A percentile compares a stretch with the other conserved stretches of the same genome.
Conservation (phyloP, 2,329 filamentous ascomycete species). For the Diplodia sapinea region DNA sequence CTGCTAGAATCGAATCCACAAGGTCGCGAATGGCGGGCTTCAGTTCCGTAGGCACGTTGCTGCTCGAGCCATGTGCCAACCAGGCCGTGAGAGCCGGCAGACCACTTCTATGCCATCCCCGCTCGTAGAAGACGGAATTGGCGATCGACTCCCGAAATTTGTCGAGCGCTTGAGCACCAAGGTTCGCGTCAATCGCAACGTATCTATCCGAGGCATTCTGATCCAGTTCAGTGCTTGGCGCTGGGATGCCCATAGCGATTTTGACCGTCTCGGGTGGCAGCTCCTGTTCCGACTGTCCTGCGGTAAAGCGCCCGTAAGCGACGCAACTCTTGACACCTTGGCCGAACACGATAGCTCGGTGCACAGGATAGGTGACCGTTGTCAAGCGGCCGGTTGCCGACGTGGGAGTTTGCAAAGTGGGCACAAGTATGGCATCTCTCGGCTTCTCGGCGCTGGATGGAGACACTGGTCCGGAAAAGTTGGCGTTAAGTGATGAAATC, state of each 20-base stretch:
- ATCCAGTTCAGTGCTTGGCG: constrained; percentile 47
- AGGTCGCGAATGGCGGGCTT: constrained; percentile 71
- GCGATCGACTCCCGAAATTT: constrained; percentile 72
- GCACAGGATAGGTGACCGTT: constrained; percentile 79
- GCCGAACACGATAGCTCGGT: constrained; percentile 76
- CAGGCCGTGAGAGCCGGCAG: constrained; percentile 69
- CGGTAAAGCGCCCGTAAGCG: constrained; percentile 52
- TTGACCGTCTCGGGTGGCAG: constrained; percentile 54
- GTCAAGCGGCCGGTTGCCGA: constrained; percentile 69
- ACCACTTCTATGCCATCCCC: constrained; percentile 75
- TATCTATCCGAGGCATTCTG: constrained; percentile 34
- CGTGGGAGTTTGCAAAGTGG: constrained; percentile 70
- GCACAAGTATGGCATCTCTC: constrained; percentile 74
- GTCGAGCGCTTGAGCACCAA: constrained; percentile 67
- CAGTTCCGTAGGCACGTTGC: constrained; percentile 51
- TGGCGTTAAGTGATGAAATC: constrained; percentile 59
- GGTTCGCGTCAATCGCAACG: constrained; percentile 64
- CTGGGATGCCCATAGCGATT: constrained; percentile 64
- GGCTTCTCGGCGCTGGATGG: constrained; percentile 49
- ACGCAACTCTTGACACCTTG: constrained; percentile 74
- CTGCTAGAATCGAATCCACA: constrained; percentile 69
- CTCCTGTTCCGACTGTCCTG: constrained; percentile 44
- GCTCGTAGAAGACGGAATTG: constrained; percentile 74
- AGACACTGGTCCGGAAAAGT: constrained; percentile 43
- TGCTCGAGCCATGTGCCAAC: constrained; percentile 55